Evolutionary conservation across 192 early-diverging fungal genomes (phyloP).

Genomic region (Backusella westeae): DNA sequence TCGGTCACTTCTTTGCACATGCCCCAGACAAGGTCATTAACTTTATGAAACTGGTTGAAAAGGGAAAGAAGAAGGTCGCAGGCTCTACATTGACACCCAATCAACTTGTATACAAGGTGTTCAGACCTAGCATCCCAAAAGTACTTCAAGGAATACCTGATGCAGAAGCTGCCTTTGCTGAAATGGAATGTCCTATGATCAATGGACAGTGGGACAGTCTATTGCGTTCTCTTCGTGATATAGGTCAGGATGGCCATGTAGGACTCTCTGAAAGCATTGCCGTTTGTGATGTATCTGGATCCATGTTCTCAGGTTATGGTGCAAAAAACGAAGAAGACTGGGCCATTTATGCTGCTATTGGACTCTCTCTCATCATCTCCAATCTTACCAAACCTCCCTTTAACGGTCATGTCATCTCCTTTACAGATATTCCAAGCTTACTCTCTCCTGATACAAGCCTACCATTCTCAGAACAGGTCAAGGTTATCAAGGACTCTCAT

Average conservation of each 20-base stretch:
- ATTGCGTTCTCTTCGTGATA: neutral
- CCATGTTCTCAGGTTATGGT: slow-evolving; percentile 24
- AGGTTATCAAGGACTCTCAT: neutral
- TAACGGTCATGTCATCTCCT: slow-evolving; percentile 43
- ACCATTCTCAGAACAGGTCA: slow-evolving; percentile 35
- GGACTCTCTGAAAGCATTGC: slow-evolving; percentile 38
- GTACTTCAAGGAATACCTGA: slow-evolving; percentile 15
- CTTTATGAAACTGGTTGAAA: slow-evolving; percentile 29
- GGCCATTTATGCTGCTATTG: slow-evolving; percentile 42
- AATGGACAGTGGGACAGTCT: slow-evolving; percentile 19
- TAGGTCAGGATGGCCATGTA: neutral
- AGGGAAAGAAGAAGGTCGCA: slow-evolving; percentile 40
- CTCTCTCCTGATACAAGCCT: slow-evolving; percentile 13
- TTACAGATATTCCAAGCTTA: slow-evolving; percentile 34
- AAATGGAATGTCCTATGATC: neutral
- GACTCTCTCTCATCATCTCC: slow-evolving; percentile 39
- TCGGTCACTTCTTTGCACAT: slow-evolving; percentile 29
- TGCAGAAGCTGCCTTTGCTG: neutral
- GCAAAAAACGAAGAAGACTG: neutral
- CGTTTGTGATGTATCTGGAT: slow-evolving; percentile 48
- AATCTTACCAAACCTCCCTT: slow-evolving; percentile 40
- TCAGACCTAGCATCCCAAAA: neutral
- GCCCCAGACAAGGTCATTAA: slow-evolving; percentile 31
- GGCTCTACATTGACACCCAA: slow-evolving; percentile 44
- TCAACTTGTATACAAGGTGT: slow-evolving; percentile 32